Evolutionary conservation across 164 flowering plant genomes (phyloP), one percentile per base, ranked within the genome.

Genomic region (Pachysandra terminalis): DNA sequence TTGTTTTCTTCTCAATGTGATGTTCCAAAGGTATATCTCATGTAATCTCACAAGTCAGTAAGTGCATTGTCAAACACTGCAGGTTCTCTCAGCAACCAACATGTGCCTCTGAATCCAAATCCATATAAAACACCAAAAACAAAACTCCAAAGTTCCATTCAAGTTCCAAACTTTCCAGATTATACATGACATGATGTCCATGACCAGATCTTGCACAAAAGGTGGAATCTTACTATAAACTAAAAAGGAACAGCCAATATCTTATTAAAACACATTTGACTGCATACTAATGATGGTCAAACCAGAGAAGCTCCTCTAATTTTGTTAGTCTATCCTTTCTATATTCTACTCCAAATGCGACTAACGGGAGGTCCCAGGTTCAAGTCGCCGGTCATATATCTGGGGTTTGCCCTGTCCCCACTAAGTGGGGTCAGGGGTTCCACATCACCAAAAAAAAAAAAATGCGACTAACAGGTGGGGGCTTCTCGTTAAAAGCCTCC

Each of bases 401-500:
- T n/a, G n/a, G n/a, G n/a, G n/a, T n/a, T n/a, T 49, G 13, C 54
- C 53, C 32, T 23, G 53, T n/a, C n/a, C n/a, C n/a, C n/a, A n/a
- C n/a, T n/a, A n/a, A n/a, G n/a, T n/a, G n/a, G n/a, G n/a, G n/a
- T n/a, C n/a, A n/a, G n/a, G n/a, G n/a, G n/a, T n/a, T n/a, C n/a
- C n/a, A n/a, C n/a, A n/a, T n/a, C n/a, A n/a, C n/a, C n/a, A n/a
- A n/a, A n/a, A n/a, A n/a, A n/a, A n/a, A n/a, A n/a, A n/a, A n/a
- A n/a, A n/a, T n/a, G 17, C 54, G 68, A 61, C 57, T 61, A 26
- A 67, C 40, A n/a, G 56, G 58, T 59, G 62, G 56, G 56, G 23
- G 7, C 37, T 28, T 63, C 23, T 70, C 13, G 40, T 23, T 26
- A 71, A 62, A 25, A 59, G 61, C 49, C 22, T 54, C 28, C 67